Conservation (phyloP, 164 flowering plant species). For the Protea cynaroides region DNA sequence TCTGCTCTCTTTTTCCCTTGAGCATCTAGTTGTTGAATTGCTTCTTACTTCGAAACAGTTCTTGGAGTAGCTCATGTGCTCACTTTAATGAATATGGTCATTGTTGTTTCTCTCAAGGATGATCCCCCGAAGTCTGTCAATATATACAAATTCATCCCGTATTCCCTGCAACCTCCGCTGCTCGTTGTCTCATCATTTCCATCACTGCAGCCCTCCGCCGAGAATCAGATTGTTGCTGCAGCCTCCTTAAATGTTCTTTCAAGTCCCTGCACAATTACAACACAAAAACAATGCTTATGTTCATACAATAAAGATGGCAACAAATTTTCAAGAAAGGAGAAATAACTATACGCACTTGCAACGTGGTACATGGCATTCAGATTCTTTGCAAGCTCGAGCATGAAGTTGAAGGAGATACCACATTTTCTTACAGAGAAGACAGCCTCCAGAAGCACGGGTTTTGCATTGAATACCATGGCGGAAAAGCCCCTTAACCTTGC, state of each 20-base stretch:
- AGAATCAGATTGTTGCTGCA: constrained; percentile 92
- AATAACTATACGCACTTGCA: constrained; percentile 60
- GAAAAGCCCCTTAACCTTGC: constrained; percentile 96
- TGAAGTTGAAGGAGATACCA: constrained; percentile 98
- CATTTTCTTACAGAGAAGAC: constrained; percentile 93
- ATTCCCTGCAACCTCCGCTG: constrained; percentile 86
- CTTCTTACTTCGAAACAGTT: too few relatives aligned
- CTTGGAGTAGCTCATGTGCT: too few relatives aligned
- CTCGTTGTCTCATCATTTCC: constrained; percentile 99
- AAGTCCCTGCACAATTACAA: constrained; percentile 57
- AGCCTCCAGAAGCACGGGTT: constrained; percentile 87
- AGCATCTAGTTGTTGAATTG: too few relatives aligned
- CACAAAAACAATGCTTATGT: not conserved
- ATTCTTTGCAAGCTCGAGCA: constrained; percentile 96
- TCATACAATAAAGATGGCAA: not conserved
- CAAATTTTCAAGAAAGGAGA: not conserved
- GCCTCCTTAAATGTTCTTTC: constrained; percentile 80
- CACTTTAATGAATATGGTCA: too few relatives aligned
- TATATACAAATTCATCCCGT: constrained; percentile 39
- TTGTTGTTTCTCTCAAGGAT: too few relatives aligned
- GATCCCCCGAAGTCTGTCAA: constrained; percentile 9
- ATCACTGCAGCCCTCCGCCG: constrained; percentile 95
- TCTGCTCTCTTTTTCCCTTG: too few relatives aligned
- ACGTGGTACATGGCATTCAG: constrained; percentile 96
- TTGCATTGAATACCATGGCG: constrained; percentile 89